Conservation (phyloP, 176 grass and related monocot species). For the Oryza longistaminata region DNA sequence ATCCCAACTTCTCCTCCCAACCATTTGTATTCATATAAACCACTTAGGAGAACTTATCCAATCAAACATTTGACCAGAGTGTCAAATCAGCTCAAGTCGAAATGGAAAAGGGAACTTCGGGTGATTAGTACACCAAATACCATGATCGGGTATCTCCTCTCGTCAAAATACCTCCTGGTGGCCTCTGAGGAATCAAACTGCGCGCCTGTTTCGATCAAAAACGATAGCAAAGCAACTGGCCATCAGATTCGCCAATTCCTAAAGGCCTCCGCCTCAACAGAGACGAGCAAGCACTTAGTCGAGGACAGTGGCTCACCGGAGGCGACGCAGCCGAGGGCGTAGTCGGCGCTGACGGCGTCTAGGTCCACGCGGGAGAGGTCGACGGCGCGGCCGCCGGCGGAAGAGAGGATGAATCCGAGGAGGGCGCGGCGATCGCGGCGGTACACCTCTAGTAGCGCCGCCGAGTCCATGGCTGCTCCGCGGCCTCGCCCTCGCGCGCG, state of each 20-base stretch:
- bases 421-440: slow-evolving; percentile 77
- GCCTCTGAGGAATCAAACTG: slow-evolving; percentile 74
- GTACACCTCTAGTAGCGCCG: slow-evolving; percentile 59
- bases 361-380: slow-evolving; percentile 74
- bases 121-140: slow-evolving; percentile 38
- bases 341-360: slow-evolving; percentile 72
- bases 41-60: background rate
- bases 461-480: slow-evolving; percentile 48
- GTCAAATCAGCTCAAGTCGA: background rate
- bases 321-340: slow-evolving; percentile 68
- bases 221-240: background rate
- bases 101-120: slow-evolving; percentile 20
- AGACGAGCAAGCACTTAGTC: background rate
- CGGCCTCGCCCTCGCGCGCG: background rate
- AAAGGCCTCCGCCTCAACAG: background rate
- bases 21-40: background rate
- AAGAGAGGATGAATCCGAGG: slow-evolving; percentile 75
- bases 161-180: slow-evolving; percentile 74
- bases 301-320: slow-evolving; percentile 42
- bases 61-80: slow-evolving; percentile 3
- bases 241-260: background rate
- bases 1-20: background rate
- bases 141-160: slow-evolving; percentile 73
- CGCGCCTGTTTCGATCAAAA: slow-evolving; percentile 48
- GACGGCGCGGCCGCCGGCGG: slow-evolving; percentile 39